Conservation (phyloP, 305 asterid species). For the Fraxinus floribunda region DNA sequence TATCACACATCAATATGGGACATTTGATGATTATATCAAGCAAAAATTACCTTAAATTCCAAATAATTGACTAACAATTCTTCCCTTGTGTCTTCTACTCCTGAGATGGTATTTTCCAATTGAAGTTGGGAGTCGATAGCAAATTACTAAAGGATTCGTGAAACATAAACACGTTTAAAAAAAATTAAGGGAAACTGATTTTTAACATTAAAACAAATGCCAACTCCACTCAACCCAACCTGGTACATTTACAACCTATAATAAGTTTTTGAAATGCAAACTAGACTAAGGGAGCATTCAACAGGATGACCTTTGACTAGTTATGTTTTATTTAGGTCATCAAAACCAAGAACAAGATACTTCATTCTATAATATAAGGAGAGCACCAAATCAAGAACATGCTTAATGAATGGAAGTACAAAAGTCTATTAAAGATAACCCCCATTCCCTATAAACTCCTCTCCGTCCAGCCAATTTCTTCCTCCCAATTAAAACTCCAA, state of each 20-base stretch:
- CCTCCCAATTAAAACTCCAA: neutral
- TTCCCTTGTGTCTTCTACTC: neutral
- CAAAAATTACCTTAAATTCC: neutral
- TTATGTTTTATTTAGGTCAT: neutral
- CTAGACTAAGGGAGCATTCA: neutral
- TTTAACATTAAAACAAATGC: neutral
- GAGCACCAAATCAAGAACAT: neutral
- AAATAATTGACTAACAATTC: neutral
- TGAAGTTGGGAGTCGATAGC: no score
- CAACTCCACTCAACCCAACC: neutral
- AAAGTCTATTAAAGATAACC: neutral
- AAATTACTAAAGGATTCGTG: no score
- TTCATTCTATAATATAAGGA: neutral
- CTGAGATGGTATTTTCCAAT: neutral
- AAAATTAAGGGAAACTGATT: no score
- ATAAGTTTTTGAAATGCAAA: neutral
- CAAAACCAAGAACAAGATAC: neutral
- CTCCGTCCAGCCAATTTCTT: neutral
- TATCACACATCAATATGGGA: neutral
- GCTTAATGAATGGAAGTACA: neutral
- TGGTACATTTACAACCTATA: neutral
- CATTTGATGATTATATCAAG: neutral
- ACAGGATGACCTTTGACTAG: neutral
- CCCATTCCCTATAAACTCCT: neutral
- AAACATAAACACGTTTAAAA: no score